These are phyloP conservation scores for Globisporangium cystogenes DNA, from an alignment of 352 stramenopile genomes.

Conservation along the genomic window DNA sequence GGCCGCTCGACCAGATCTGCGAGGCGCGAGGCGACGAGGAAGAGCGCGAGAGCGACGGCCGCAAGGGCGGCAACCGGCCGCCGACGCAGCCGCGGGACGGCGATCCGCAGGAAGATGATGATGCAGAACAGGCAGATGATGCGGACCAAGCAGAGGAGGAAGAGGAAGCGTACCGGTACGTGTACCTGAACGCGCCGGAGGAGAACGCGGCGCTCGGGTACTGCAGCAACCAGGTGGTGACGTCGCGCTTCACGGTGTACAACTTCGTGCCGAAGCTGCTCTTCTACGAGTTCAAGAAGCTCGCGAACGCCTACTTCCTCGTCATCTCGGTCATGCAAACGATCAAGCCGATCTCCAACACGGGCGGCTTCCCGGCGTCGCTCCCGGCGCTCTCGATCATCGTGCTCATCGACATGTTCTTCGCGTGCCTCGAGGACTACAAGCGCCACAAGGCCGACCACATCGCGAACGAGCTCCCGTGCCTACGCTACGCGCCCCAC, in stretches of 20 bases:
- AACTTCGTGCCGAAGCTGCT: constrained; percentile 91
- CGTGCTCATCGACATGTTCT: constrained; percentile 91
- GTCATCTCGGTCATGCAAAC: constrained; percentile 90
- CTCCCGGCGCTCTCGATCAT: constrained; percentile 91
- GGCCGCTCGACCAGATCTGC: constrained; percentile 14
- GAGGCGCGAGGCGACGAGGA: constrained; percentile 9
- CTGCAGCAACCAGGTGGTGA: constrained; percentile 80
- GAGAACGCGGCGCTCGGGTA: constrained; percentile 57
- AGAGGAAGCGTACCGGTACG: constrained; percentile 49
- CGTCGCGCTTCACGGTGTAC: constrained; percentile 88
- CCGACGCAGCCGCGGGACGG: no score
- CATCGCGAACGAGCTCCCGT: constrained; percentile 76
- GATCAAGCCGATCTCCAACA: constrained; percentile 91
- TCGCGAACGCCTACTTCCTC: constrained; percentile 94
- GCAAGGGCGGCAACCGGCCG: neutral
- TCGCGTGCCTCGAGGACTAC: constrained; percentile 88
- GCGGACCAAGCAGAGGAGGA: constrained; percentile 16
- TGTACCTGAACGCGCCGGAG: constrained; percentile 64
- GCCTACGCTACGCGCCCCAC: constrained; percentile 28
- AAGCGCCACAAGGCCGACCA: constrained; percentile 87
- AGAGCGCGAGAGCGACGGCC: neutral
- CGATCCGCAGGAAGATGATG: neutral
- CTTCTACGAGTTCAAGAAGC: constrained; percentile 88
- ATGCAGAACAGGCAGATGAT: neutral
- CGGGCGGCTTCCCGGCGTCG: constrained; percentile 85